phyloP scores from a whole-genome alignment of 2,329 filamentous ascomycete species.

The Xylaria digitata region DNA sequence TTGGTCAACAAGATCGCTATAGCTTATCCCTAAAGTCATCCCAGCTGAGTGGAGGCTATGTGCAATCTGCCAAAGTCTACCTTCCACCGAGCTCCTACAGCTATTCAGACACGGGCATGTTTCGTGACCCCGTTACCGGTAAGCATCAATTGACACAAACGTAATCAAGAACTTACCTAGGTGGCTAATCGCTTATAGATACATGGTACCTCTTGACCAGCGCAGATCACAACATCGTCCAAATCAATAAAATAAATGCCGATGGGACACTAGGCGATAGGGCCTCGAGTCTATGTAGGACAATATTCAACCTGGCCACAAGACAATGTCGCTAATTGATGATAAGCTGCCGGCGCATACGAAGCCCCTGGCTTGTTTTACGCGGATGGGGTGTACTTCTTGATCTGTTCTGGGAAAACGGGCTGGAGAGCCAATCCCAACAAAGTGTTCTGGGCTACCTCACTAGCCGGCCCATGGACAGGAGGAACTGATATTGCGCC shows the following conservation, averaged over 20 bases:
- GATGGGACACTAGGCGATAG: slow-evolving; percentile 52
- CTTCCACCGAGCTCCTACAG: slow-evolving; percentile 54
- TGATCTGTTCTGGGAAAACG: slow-evolving; percentile 54
- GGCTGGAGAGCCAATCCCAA: slow-evolving; percentile 53
- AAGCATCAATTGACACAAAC: background rate
- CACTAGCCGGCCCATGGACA: slow-evolving; percentile 50
- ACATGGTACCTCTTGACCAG: slow-evolving; percentile 55
- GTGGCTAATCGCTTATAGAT: slow-evolving; percentile 34
- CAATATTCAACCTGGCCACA: background rate
- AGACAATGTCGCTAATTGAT: background rate
- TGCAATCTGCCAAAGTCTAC: slow-evolving; percentile 49
- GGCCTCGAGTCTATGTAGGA: slow-evolving; percentile 45
- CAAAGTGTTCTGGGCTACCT: slow-evolving; percentile 52
- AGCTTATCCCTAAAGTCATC: slow-evolving; percentile 53
- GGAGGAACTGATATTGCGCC: slow-evolving; percentile 53
- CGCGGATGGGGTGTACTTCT: slow-evolving; percentile 50
- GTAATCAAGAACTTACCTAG: background rate
- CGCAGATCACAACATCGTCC: slow-evolving; percentile 56
- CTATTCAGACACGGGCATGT: slow-evolving; percentile 57
- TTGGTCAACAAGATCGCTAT: slow-evolving; percentile 55
- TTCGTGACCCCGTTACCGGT: slow-evolving; percentile 49
- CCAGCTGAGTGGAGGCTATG: slow-evolving; percentile 50
- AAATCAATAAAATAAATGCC: slow-evolving; percentile 54
- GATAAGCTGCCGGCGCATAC: slow-evolving; percentile 46
- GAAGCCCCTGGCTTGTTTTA: slow-evolving; percentile 53